Base-by-base conservation (phyloP, 192 early-diverging fungal genomes). In the Phycomyces blakesleeanus region DNA sequence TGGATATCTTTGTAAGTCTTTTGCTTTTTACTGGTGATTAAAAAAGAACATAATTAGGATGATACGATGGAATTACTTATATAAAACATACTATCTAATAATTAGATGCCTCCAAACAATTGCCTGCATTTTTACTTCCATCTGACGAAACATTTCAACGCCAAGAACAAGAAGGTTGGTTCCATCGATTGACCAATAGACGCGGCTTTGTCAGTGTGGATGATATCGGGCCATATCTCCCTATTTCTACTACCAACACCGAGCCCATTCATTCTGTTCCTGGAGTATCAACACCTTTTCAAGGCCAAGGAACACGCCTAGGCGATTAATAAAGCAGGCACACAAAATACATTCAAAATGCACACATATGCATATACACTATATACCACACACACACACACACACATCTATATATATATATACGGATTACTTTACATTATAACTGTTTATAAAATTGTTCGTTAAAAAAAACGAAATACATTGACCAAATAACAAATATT, bases 1-100 rank as follows among this genome's bases (percentile, higher is more conserved):
- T 47, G 22, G 40, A 18, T 67, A 60, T 44, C 50, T 67, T 5
- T 67, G 66, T 60, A 67, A 67, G 66, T 59, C 8, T 39, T 12
- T 16, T 18, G n/a, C n/a, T n/a, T n/a, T n/a, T n/a, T n/a, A n/a
- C n/a, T n/a, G n/a, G n/a, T n/a, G n/a, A n/a, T n/a, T n/a, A n/a
- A n/a, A n/a, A n/a, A n/a, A n/a, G n/a, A n/a, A n/a, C n/a, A n/a
- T n/a, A n/a, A n/a, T n/a, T n/a, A n/a, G n/a, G n/a, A n/a, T n/a
- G n/a, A n/a, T n/a, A n/a, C n/a, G n/a, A n/a, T n/a, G n/a, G n/a
- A n/a, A n/a, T n/a, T n/a, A n/a, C n/a, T n/a, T n/a, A n/a, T n/a
- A n/a, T n/a, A n/a, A n/a, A n/a, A n/a, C n/a, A n/a, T n/a, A n/a
- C n/a, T n/a, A n/a, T n/a, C n/a, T n/a, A n/a, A n/a, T n/a, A 16